These are phyloP conservation scores for Colletotrichum plurivorum DNA, from an alignment of 2,329 filamentous ascomycete genomes.

Conservation along the genomic window DNA sequence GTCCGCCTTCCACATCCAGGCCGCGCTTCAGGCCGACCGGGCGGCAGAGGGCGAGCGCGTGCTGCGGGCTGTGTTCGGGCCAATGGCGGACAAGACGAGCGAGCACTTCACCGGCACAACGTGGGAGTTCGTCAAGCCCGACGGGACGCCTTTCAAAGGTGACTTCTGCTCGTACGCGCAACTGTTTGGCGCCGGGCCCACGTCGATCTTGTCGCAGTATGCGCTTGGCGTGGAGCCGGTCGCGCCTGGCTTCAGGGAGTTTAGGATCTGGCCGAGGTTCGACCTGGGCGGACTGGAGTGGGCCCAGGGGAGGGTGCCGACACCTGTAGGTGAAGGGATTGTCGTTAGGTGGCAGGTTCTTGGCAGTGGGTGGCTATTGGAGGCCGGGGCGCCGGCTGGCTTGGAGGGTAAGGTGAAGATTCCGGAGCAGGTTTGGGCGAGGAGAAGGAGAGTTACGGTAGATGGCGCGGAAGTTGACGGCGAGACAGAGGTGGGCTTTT, in stretches of 20 bases:
- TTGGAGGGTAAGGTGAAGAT: slow-evolving; percentile 6
- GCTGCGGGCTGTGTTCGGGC: slow-evolving; percentile 1
- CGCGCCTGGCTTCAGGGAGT: not conserved
- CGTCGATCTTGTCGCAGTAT: slow-evolving; percentile 13
- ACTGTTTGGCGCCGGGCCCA: slow-evolving; percentile 6
- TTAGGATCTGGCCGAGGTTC: slow-evolving; percentile 8
- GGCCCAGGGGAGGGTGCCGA: slow-evolving; percentile 11
- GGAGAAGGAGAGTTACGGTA: not conserved
- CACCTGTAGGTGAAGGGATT: slow-evolving; percentile 5
- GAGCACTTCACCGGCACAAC: slow-evolving; percentile 19
- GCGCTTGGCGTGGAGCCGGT: slow-evolving; percentile 11
- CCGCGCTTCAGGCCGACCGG: slow-evolving; percentile 6
- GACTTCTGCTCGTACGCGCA: slow-evolving; percentile 17
- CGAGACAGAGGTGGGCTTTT: not conserved
- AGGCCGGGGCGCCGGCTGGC: slow-evolving; percentile 14
- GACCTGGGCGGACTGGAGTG: not conserved
- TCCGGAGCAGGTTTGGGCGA: not conserved
- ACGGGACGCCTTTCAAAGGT: slow-evolving; percentile 19
- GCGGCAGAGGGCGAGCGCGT: slow-evolving; percentile 8
- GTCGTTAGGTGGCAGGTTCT: slow-evolving; percentile 13
- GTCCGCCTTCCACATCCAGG: slow-evolving; percentile 11
- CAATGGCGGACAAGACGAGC: slow-evolving; percentile 10
- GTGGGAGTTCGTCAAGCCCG: slow-evolving; percentile 8
- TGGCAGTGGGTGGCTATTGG: slow-evolving; percentile 6
- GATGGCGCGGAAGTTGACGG: not conserved